Evolutionary conservation across 495 filamentous ascomycete genomes (phyloP).

Genomic region (Trichocladium antarcticum): DNA sequence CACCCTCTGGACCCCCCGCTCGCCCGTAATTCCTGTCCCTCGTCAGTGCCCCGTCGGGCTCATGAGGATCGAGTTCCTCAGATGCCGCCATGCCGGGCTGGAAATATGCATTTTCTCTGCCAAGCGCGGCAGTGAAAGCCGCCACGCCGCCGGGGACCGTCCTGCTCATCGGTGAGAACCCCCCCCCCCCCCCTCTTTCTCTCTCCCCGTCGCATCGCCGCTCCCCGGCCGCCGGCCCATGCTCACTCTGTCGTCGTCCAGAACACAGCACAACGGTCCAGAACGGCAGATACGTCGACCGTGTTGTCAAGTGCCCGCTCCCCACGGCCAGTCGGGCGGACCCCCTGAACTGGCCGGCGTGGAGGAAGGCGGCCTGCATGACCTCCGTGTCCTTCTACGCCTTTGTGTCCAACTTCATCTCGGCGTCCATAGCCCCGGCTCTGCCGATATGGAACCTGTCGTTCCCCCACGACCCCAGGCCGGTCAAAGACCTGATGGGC

Average conservation of each 20-base stretch:
- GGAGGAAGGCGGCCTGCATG: slow-evolving; percentile 23
- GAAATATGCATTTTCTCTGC: slow-evolving; percentile 23
- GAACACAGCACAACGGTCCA: slow-evolving; percentile 10
- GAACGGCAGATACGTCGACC: slow-evolving; percentile 12
- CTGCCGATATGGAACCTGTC: slow-evolving; percentile 20
- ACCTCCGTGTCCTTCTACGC: slow-evolving; percentile 17
- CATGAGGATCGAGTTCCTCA: too few species aligned
- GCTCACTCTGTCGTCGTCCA: background rate
- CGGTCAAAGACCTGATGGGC: slow-evolving; percentile 12
- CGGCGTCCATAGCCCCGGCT: slow-evolving; percentile 19
- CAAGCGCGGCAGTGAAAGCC: slow-evolving; percentile 16
- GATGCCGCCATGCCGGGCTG: slow-evolving; percentile 17
- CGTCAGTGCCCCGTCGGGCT: too few species aligned
- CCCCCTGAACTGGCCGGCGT: slow-evolving; percentile 24
- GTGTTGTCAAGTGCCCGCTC: slow-evolving; percentile 14
- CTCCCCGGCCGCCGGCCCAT: too few species aligned
- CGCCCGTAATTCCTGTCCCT: too few species aligned
- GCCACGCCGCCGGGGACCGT: slow-evolving; percentile 26
- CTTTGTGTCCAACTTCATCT: slow-evolving; percentile 22
- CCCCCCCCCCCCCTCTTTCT: background rate
- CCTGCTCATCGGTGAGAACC: slow-evolving; percentile 17
- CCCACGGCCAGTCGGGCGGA: slow-evolving; percentile 23
- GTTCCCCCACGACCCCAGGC: slow-evolving; percentile 15
- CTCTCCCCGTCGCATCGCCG: background rate
- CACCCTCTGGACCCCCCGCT: too few species aligned